phyloP scores from a whole-genome alignment of 306 rosid species.

The Mucuna pruriens region DNA sequence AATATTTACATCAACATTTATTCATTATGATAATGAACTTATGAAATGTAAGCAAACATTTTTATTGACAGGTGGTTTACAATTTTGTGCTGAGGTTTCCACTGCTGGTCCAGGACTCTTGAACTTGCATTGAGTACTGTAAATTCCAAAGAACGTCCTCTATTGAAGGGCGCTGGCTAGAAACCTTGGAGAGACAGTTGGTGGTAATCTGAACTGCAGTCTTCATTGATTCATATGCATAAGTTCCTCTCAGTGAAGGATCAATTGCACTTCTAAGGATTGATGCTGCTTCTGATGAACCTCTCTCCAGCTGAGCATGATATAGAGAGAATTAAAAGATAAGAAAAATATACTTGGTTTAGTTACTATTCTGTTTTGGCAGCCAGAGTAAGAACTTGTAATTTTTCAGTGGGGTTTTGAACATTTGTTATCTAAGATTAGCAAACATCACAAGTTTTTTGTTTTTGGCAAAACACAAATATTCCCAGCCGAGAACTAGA shows the following conservation, averaged over 20 bases:
- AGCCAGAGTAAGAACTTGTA: background rate
- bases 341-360: conserved; percentile 35
- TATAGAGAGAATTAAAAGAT: background rate
- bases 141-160: conserved; percentile 94
- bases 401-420: background rate
- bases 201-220: conserved; percentile 76
- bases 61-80: conserved; percentile 22
- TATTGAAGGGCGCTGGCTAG: conserved; percentile 79
- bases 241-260: conserved; percentile 69
- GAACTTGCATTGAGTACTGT: conserved; percentile 95
- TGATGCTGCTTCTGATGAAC: conserved; percentile 65
- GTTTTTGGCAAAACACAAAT: too few species aligned
- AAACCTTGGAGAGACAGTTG: conserved; percentile 68
- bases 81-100: conserved; percentile 74
- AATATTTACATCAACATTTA: conserved; percentile 40
- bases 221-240: conserved; percentile 79
- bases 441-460: too few species aligned
- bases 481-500: too few species aligned
- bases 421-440: too few species aligned
- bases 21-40: conserved; percentile 35
- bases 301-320: conserved; percentile 67
- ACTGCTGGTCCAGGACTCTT: conserved; percentile 94
- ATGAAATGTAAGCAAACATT: conserved; percentile 14
- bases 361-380: background rate
- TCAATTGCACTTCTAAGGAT: conserved; percentile 55